Evolutionary conservation across 129 eudicot species (phyloP), one percentile per base, ranked within the genome.

Genomic region (Saposhnikovia divaricata): DNA sequence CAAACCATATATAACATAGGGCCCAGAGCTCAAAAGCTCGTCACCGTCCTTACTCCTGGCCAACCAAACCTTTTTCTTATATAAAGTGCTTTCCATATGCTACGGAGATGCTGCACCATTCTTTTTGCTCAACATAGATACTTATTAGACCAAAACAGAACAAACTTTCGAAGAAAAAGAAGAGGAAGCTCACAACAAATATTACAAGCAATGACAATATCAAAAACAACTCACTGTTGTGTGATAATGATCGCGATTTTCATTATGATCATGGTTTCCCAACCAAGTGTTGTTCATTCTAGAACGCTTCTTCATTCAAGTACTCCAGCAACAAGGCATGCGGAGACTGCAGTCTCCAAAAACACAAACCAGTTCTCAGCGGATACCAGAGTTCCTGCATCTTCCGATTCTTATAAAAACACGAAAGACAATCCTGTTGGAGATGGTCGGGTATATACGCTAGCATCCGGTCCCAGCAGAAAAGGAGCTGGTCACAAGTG

Each of bases 51-150:
- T 14, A 46, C 40, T 75, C 78, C 78, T 14, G n/a, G n/a, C 78
- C 78, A 46, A 46, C 57, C 78, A 46, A 46, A 44, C 78, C 42
- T 46, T 43, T 28, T 51, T 47, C 78, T 45, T 74, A 46, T 75
- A 68, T 68, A 75, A 75, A 45, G 78, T 27, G n/a, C 18, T n/a
- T 75, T 28, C 78, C 78, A 5, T 75, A n/a, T 18, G 59, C 78
- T 42, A 45, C 12, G 78, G 78, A 75, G 40, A 75, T 75, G 78
- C 78, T 75, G 78, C 78, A 46, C 78, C 78, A 75, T 75, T 75
- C 78, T 75, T 75, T 74, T 75, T 45, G 18, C 31, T 43, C 34
- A 3, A 27, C 28, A n/a, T 43, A 74, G 8, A 42, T 72, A 19
- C 76, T 43, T 25, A 42, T 43, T 44, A n/a, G 12, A 44, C 78